A percentile compares a stretch with the other conserved stretches of the same genome.
Conservation (phyloP, 805 yeast genomes). For the Cyberlindnera japonica region DNA sequence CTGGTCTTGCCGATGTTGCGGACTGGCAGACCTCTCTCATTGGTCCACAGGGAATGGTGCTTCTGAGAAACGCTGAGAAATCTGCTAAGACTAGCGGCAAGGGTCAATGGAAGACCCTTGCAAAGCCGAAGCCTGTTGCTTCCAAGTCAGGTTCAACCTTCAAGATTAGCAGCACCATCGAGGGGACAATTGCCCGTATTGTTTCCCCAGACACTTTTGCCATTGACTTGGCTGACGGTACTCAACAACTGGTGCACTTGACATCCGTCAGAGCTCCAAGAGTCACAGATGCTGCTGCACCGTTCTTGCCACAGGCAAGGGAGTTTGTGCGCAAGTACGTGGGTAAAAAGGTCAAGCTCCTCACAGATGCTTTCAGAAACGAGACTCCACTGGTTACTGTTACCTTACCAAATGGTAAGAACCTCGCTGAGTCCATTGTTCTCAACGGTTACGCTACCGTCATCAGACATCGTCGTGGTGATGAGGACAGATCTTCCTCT, state of each 20-base stretch:
- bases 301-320: constrained; percentile 60
- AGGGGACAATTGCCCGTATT: constrained; percentile 56
- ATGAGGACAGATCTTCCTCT: constrained; percentile 61
- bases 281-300: constrained; percentile 52
- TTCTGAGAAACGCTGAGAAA: constrained; percentile 61
- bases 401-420: constrained; percentile 46
- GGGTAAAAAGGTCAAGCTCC: constrained; percentile 64
- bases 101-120: constrained; percentile 51
- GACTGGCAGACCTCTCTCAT: constrained; percentile 76
- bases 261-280: constrained; percentile 77
- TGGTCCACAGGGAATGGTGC: constrained; percentile 61
- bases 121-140: constrained; percentile 22
- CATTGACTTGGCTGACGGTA: constrained; percentile 45
- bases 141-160: constrained; percentile 29
- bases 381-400: constrained; percentile 65
- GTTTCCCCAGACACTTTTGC: constrained; percentile 66
- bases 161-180: constrained; percentile 45
- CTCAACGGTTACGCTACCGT: constrained; percentile 73
- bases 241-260: constrained; percentile 59
- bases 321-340: constrained; percentile 71
- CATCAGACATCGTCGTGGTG: constrained; percentile 71
- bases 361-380: constrained; percentile 65
- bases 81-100: constrained; percentile 52
- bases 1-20: constrained; percentile 69
- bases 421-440: constrained; percentile 60